Conservation (phyloP, 2,329 filamentous ascomycete genomes). For the Hymenoscyphus infarciens region DNA sequence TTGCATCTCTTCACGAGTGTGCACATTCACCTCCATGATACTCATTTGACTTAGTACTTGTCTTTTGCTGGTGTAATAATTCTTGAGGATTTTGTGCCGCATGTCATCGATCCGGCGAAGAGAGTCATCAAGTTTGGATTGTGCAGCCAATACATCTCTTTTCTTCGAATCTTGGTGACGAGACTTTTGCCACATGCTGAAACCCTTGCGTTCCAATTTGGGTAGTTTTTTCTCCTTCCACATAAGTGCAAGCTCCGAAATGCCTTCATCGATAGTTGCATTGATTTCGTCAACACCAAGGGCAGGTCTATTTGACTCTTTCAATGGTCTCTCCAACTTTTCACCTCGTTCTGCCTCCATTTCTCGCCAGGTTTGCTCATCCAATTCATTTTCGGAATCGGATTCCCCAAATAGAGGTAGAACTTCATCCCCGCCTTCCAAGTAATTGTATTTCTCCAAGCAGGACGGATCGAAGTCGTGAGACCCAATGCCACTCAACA, state of each 20-base stretch:
- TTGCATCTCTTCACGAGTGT: slow-evolving; percentile 51
- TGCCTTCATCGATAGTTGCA: slow-evolving; percentile 49
- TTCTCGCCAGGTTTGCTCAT: slow-evolving; percentile 57
- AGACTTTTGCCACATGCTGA: slow-evolving; percentile 57
- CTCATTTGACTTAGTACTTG: slow-evolving; percentile 54
- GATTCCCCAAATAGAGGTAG: slow-evolving; percentile 56
- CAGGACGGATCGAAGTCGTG: slow-evolving; percentile 23
- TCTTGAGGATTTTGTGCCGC: slow-evolving; percentile 47
- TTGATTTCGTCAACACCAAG: slow-evolving; percentile 48
- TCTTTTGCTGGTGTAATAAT: slow-evolving; percentile 49
- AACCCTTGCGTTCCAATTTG: slow-evolving; percentile 53
- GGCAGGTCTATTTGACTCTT: slow-evolving; percentile 25
- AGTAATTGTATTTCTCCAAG: slow-evolving; percentile 42
- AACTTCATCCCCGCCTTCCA: slow-evolving; percentile 40
- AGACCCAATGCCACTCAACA: slow-evolving; percentile 5
- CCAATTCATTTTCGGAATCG: slow-evolving; percentile 48
- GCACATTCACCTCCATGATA: slow-evolving; percentile 62
- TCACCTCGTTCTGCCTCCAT: slow-evolving; percentile 51
- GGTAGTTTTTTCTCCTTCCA: slow-evolving; percentile 61
- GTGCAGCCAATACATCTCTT: slow-evolving; percentile 44
- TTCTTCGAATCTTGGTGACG: slow-evolving; percentile 41
- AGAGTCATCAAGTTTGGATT: slow-evolving; percentile 42
- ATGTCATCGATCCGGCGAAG: slow-evolving; percentile 52
- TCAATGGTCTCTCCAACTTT: slow-evolving; percentile 34
- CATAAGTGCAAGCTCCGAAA: slow-evolving; percentile 46